These are phyloP conservation scores for Aspergillus tanneri DNA, from an alignment of 2,329 filamentous ascomycete species.

Conservation along the genomic window DNA sequence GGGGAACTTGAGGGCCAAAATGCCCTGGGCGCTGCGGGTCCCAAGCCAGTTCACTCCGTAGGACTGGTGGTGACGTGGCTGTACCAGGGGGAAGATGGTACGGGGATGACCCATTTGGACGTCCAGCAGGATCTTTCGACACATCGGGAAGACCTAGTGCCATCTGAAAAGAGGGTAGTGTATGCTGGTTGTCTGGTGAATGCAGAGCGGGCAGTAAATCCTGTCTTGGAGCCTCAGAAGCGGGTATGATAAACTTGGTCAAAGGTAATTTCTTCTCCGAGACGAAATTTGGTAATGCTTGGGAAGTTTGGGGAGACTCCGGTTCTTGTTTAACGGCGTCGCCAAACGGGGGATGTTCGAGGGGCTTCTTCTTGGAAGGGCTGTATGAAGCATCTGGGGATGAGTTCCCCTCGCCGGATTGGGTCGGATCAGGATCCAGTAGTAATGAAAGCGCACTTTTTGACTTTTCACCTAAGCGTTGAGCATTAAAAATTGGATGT, in stretches of 20 bases:
- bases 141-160: constrained; percentile 31
- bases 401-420: too few species aligned
- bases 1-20: constrained; percentile 31
- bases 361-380: not conserved
- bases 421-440: too few species aligned
- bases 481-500: too few species aligned
- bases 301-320: not conserved
- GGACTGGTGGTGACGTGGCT: constrained; percentile 26
- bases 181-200: constrained; percentile 26
- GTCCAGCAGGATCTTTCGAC: constrained; percentile 28
- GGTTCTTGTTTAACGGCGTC: constrained; percentile 2
- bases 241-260: constrained; percentile 34
- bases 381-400: not conserved
- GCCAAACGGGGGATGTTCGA: not conserved
- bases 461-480: too few species aligned
- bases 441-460: too few species aligned
- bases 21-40: constrained; percentile 33
- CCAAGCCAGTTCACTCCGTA: constrained; percentile 29
- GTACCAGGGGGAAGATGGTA: constrained; percentile 24
- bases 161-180: constrained; percentile 42
- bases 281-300: constrained; percentile 22
- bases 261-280: constrained; percentile 28
- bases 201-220: constrained; percentile 42
- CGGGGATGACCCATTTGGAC: constrained; percentile 27
- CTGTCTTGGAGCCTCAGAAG: constrained; percentile 29